These are phyloP conservation scores for Pichia manshurica DNA, from an alignment of 805 yeast genomes.

Conservation along the genomic window DNA sequence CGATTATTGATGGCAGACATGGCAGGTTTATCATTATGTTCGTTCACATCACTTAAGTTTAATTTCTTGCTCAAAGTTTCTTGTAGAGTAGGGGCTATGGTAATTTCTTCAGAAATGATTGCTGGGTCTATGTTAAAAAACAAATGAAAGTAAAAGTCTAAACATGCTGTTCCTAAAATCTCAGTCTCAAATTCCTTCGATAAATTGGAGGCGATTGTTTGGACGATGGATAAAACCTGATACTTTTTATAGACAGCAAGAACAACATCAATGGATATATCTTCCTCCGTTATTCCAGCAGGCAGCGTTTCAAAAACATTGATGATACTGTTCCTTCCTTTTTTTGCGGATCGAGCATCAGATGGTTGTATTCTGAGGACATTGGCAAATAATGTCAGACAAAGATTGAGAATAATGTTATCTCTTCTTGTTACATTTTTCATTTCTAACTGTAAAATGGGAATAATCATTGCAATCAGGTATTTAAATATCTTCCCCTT, in stretches of 20 bases:
- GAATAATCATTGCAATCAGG: conserved; percentile 60
- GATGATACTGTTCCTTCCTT: conserved; percentile 17
- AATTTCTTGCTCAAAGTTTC: background rate
- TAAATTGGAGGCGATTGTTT: conserved; percentile 64
- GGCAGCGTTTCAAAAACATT: conserved; percentile 43
- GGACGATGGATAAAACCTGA: conserved; percentile 64
- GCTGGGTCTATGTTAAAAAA: conserved; percentile 50
- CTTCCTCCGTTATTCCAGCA: conserved; percentile 52
- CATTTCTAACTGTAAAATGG: conserved; percentile 46
- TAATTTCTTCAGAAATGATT: conserved; percentile 9
- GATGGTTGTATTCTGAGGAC: conserved; percentile 73
- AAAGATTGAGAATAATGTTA: conserved; percentile 63
- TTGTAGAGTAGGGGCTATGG: background rate
- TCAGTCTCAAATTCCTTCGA: conserved; percentile 58
- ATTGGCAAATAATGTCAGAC: conserved; percentile 70
- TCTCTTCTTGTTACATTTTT: conserved; percentile 64
- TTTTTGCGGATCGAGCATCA: conserved; percentile 36
- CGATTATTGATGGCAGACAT: conserved; percentile 23
- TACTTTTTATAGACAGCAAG: conserved; percentile 57
- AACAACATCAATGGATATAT: conserved; percentile 57
- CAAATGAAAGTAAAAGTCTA: conserved; percentile 66
- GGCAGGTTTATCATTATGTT: background rate
- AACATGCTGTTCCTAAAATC: conserved; percentile 52
- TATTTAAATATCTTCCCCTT: conserved; percentile 64
- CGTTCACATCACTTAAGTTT: conserved; percentile 2